Evolutionary conservation across 2,329 filamentous ascomycete genomes (phyloP), one percentile per base, ranked within the genome.

Genomic region (Teratosphaeriaceae sp.): DNA sequence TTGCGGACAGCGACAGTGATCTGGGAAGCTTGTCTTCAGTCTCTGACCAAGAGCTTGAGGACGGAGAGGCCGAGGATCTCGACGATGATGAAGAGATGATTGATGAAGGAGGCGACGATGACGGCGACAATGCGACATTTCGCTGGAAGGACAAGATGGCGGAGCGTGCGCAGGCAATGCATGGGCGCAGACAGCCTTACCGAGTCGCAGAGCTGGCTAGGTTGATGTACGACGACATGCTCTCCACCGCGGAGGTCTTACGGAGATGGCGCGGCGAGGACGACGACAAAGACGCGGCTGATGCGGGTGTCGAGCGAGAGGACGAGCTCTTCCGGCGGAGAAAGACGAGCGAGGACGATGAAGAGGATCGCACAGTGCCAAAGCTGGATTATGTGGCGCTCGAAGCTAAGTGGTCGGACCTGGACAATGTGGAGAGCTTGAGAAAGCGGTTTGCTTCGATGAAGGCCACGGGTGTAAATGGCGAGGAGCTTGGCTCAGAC

Each of bases 1-100:
- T 96, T 69, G 92, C 92, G 12, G 92, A 98, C 59, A 95, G 88
- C 58, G 94, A 98, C 64, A 98, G 92, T 0, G 94, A 98, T 61
- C 74, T 98, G 3, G 92, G 92, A 5, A 95, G 90, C 3, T 66
- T 96, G 50, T 94, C 87, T 7, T 74, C 72, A 1, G 74, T 69
- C 7, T 76, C 79, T 6, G 75, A 78, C 16, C 72, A 74, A 45
- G 72, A 75, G 22, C 51, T 74, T 27, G 24, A 27, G 8, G 24
- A 27, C 24, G 24, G 13, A 27, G 24, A 77, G 77, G 19, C 84
- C 85, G 39, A 85, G 88, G 31, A 80, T 82, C 26, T 83, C 71
- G 6, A 67, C 8, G 18, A 13, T 9, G 31, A 34, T 5, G 31
- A 34, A n/a, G n/a, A n/a, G n/a, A n/a, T n/a, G n/a, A n/a, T n/a